Evolutionary conservation across 2,329 filamentous ascomycete species (phyloP).

Genomic region (Cladophialophora bantiana): DNA sequence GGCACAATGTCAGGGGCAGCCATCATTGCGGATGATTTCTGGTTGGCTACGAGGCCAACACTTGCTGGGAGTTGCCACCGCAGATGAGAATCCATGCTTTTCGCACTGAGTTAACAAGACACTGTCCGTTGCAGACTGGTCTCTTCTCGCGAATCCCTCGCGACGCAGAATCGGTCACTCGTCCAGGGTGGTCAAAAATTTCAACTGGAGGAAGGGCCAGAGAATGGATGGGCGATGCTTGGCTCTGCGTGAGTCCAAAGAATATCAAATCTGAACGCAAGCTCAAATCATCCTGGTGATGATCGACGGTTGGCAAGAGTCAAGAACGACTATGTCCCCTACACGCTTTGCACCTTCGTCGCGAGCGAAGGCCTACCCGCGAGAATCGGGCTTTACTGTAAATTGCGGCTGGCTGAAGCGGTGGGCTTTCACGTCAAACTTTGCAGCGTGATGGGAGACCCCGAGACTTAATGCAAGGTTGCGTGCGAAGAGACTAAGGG

Average conservation of each 20-base stretch:
- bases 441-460: constrained; percentile 1
- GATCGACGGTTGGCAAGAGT: not conserved
- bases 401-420: constrained; percentile 17
- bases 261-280: not conserved
- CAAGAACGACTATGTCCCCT: not conserved
- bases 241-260: not conserved
- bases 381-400: not conserved
- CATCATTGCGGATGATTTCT: not conserved
- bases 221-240: not conserved
- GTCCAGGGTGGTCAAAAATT: not conserved
- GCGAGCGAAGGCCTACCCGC: not conserved
- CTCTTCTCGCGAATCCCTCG: not conserved
- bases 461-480: constrained; percentile 9
- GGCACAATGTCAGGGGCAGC: not conserved
- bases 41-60: not conserved
- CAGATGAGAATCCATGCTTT: not conserved
- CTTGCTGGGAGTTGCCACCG: not conserved
- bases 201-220: not conserved
- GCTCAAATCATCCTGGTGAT: not conserved
- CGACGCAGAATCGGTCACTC: not conserved
- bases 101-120: not conserved
- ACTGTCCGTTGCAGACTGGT: not conserved
- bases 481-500: not conserved
- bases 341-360: not conserved
- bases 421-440: constrained; percentile 21